Percentiles rank a stretch among this genome's conserved stretches.
These are phyloP conservation scores for maize (Zea mays) DNA, from an alignment of 176 grass and related monocot species.

Conservation along the genomic window Zm-B73-REFERENCE-NAM-5.0 NC_050105.1:145657501-145658000, in stretches of 20 bases:
- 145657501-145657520: conserved; percentile 61
- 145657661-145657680: conserved; percentile 78
- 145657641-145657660: conserved; percentile 89
- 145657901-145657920: conserved; percentile 77
- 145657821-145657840: conserved; percentile 79
- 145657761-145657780: conserved; percentile 48
- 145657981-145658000: conserved; percentile 78
- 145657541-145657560: conserved; percentile 99
- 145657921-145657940: conserved; percentile 82
- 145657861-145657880: conserved; percentile 43
- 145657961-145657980: conserved; percentile 97
- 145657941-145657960: conserved; percentile 88
- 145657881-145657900: conserved; percentile 43
- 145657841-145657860: conserved; percentile 91
- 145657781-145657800: conserved; percentile 75
- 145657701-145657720: conserved; percentile 95
- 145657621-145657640: conserved; percentile 39
- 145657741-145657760: conserved; percentile 85
- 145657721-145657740: conserved; percentile 91
- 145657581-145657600: conserved; percentile 35
- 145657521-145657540: conserved; percentile 65
- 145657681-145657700: conserved; percentile 91
- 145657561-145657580: conserved; percentile 61
- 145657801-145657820: conserved; percentile 79
- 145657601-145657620: conserved; percentile 40